Evolutionary conservation across 257 asterid species (phyloP), one percentile per base, ranked within the genome.

Genomic region (Scutellaria minor): DNA sequence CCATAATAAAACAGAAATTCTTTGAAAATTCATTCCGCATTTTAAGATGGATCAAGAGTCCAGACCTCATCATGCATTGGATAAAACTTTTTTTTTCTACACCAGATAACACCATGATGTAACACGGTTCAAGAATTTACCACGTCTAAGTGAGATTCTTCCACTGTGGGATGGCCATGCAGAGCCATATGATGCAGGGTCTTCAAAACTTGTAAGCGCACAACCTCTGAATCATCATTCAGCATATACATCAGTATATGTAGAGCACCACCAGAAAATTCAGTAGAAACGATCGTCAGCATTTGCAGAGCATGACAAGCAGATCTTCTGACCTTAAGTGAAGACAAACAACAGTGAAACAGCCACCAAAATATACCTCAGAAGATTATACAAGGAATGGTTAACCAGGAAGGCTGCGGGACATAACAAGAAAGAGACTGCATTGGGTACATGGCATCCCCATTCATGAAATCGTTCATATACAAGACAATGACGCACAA

Each of bases 251-350:
- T 84, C 86, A 92, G 71, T 24, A 83, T 73, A 65, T 78, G 76
- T 60, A 88, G 80, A 76, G 87, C 87, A 75, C 81, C 87, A 56
- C 67, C 67, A 60, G 96, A 75, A 95, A 95, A 95, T 66, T 85
- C 76, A 68, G 90, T 78, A 75, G 90, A 88, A 69, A 74, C 77
- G 65, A 65, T 77, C 6, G 83, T 62, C 77, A 82, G 86, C 78
- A 59, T 84, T 80, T 84, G 87, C 86, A 95, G 76, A 82, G 97
- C 91, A 82, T 57, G 76, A 75, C 99, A 95, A 61, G 99, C 97
- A 64, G 95, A 82, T 86, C 83, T 86, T 83, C 97, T 87, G 66
- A 95, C 99, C 99, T 94, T 85, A 75, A 86, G 73, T 42, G 74
- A 62, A 76, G 53, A 70, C 42, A 15, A 44, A 57, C 18, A 74